Evolutionary conservation across 2,329 filamentous ascomycete species (phyloP).

Genomic region (Colletotrichum higginsianum): DNA sequence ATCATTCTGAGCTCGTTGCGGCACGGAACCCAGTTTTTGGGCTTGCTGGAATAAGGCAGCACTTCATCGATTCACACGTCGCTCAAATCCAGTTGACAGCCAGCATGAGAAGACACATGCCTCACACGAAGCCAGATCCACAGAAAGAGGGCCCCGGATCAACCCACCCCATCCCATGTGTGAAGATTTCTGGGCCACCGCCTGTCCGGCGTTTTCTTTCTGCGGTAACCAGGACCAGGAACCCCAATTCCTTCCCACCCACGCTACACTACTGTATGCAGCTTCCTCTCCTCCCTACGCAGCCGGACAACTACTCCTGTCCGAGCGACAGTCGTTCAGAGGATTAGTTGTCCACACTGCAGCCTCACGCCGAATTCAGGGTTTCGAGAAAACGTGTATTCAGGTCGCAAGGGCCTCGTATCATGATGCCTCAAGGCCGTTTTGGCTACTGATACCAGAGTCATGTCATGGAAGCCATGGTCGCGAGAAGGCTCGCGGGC

Average conservation of each 20-base stretch:
- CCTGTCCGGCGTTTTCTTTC: slow-evolving; percentile 22
- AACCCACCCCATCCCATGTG: slow-evolving; percentile 7
- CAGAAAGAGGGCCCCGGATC: slow-evolving; percentile 19
- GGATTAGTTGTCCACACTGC: neutral
- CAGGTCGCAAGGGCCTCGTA: slow-evolving; percentile 21
- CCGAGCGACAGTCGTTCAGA: neutral
- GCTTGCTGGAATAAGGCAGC: slow-evolving; percentile 17
- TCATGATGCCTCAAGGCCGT: slow-evolving; percentile 3
- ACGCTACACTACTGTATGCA: neutral
- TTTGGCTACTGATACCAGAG: slow-evolving; percentile 20
- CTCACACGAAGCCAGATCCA: slow-evolving; percentile 24
- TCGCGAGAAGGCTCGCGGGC: neutral
- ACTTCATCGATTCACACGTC: slow-evolving; percentile 10
- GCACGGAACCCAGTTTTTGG: neutral
- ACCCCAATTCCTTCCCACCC: neutral
- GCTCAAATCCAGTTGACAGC: slow-evolving; percentile 20
- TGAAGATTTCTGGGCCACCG: slow-evolving; percentile 24
- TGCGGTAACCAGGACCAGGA: neutral
- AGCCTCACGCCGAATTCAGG: neutral
- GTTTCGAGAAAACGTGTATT: slow-evolving; percentile 6
- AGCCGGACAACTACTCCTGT: neutral
- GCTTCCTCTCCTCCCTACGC: slow-evolving; percentile 10
- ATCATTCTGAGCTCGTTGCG: slow-evolving; percentile 23
- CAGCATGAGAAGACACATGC: slow-evolving; percentile 2
- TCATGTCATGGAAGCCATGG: slow-evolving; percentile 20